phyloP scores from a whole-genome alignment of 2,329 filamentous ascomycete genomes.

The Colletotrichum tropicale region DNA sequence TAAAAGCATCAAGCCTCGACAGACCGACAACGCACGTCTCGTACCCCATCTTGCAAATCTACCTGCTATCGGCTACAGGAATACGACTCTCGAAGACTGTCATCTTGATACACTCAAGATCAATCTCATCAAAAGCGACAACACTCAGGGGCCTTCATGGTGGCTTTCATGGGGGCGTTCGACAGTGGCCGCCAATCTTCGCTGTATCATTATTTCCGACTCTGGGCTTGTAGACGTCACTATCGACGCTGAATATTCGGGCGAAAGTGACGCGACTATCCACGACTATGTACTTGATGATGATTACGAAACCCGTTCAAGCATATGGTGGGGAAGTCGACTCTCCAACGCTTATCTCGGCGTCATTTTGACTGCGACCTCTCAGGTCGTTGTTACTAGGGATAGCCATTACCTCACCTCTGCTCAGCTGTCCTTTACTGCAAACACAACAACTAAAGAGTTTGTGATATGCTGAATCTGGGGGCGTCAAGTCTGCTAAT shows the following conservation, averaged over 20 bases:
- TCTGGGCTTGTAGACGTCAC: not conserved
- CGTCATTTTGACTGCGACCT: not conserved
- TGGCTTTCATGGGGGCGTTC: not conserved
- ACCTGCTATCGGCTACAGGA: not conserved
- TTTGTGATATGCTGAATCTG: not conserved
- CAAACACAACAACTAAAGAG: not conserved
- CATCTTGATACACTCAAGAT: not conserved
- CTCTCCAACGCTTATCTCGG: not conserved
- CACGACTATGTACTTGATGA: not conserved
- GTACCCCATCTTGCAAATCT: not conserved
- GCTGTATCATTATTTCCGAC: not conserved
- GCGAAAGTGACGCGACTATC: not conserved
- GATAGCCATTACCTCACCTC: not conserved
- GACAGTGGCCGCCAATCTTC: not conserved
- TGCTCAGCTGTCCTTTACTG: not conserved
- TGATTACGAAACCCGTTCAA: not conserved
- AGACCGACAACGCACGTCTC: not conserved
- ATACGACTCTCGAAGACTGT: not conserved
- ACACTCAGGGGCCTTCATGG: not conserved
- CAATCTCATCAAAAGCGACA: not conserved
- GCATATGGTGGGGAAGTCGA: not conserved
- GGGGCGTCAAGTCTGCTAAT: not conserved
- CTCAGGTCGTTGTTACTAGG: not conserved
- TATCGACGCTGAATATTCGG: not conserved
- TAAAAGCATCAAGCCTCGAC: not conserved